Percentiles rank a stretch among this genome's conserved stretches.
phyloP scores from a whole-genome alignment of 2,329 filamentous ascomycete species.

The Hypoxylon sp. region DNA sequence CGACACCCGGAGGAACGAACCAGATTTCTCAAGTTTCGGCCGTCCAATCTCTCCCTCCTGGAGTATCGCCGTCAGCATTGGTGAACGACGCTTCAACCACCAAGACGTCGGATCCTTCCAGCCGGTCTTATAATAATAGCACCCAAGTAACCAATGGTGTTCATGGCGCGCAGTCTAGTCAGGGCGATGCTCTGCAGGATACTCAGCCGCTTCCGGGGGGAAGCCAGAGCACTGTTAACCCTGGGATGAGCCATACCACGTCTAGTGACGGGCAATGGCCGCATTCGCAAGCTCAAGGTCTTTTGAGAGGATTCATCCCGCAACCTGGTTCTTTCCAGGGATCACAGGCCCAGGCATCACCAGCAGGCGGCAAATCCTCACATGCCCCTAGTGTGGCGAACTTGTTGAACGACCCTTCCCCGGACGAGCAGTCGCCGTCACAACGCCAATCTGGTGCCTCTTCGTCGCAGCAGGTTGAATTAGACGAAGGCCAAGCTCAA shows the following conservation, averaged over 20 bases:
- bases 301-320: conserved; percentile 59
- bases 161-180: conserved; percentile 62
- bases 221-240: conserved; percentile 56
- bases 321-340: conserved; percentile 54
- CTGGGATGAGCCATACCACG: conserved; percentile 60
- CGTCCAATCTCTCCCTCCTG: conserved; percentile 70
- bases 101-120: conserved; percentile 84
- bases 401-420: conserved; percentile 59
- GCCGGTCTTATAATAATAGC: conserved; percentile 74
- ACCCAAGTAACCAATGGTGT: conserved; percentile 81
- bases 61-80: conserved; percentile 70
- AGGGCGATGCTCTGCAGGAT: conserved; percentile 64
- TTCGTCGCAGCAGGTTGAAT: conserved; percentile 61
- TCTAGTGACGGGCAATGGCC: conserved; percentile 69
- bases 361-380: conserved; percentile 56
- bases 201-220: conserved; percentile 60
- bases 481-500: conserved; percentile 66
- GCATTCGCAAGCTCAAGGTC: conserved; percentile 70
- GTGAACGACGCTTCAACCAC: conserved; percentile 93
- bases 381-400: conserved; percentile 57
- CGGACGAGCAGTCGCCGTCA: conserved; percentile 55
- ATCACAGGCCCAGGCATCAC: conserved; percentile 54
- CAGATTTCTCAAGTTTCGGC: conserved; percentile 76
- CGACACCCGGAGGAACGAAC: conserved; percentile 63
- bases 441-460: conserved; percentile 55